Base-by-base conservation (phyloP, 169 alveolate genomes). In the Babesia bigemina region DNA sequence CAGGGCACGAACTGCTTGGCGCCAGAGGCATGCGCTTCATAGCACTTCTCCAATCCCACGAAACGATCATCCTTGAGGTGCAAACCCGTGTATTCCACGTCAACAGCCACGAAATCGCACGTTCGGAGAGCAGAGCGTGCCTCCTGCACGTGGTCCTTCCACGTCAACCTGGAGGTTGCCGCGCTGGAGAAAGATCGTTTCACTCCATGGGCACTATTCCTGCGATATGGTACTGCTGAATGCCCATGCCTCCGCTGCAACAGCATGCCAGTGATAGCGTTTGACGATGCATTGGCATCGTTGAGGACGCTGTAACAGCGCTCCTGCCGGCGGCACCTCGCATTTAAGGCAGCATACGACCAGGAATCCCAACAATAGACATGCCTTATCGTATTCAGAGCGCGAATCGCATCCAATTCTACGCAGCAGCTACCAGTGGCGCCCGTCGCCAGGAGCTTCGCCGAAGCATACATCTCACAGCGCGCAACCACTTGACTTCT, bases 11-110 rank as follows among this genome's bases (percentile, higher is more conserved):
- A 93, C 70, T 79, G 73, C 47, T 79, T 89, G 21, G 96, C 96
- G 22, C 96, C 96, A 55, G 71, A 75, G 57, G 90, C 81, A 83
- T 93, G 96, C 16, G 96, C 95, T 62, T 91, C 95, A 78, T 93
- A 93, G 74, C 95, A 91, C 56, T 91, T 74, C 49, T 91, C 95
- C 44, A 93, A 77, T 36, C 96, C 95, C 29, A 93, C 58, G 47
- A 83, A 92, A 58, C 95, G 79, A 61, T 93, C 95, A 78, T 90
- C 92, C 63, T 82, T 78, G 39, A 83, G 55, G 70, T 91, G 96
- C 13, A 92, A 70, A 17, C 90, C 94, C 6, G 94, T 90, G 77
- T 90, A 90, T 50, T 90, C 94, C 50, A 90, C 92, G 59, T 90
- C 94, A 24, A 90, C 49, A 24, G 94, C 89, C 45, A 90, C 92